phyloP scores from a whole-genome alignment of 768 basidiomycete genomes.

The Podaxis sp. region DNA sequence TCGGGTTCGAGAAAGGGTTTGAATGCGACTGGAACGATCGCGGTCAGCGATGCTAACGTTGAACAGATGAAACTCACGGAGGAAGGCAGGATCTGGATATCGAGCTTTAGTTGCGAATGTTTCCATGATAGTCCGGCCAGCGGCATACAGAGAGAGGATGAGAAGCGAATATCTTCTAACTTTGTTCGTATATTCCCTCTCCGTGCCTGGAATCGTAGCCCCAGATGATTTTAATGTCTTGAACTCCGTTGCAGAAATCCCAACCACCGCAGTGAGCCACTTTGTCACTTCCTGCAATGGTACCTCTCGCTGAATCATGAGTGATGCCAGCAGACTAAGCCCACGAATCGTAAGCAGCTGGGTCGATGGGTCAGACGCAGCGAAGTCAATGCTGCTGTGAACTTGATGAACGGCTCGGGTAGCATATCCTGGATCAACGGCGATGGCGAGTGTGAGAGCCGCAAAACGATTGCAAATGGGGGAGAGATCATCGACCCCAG shows the following conservation, averaged over 20 bases:
- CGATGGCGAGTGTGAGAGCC: conserved; percentile 8
- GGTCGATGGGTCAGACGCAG: conserved; percentile 6
- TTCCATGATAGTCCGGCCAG: conserved; percentile 9
- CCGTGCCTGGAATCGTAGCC: not conserved
- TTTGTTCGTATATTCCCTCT: not conserved
- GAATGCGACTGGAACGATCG: conserved; percentile 2
- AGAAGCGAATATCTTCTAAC: not conserved
- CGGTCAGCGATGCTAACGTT: not conserved
- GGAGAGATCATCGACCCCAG: conserved; percentile 10
- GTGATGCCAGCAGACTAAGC: conserved; percentile 1
- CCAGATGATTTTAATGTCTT: not conserved
- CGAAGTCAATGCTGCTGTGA: conserved; percentile 8
- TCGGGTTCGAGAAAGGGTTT: conserved; percentile 12
- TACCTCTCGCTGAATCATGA: conserved; percentile 2
- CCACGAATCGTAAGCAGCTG: conserved; percentile 10
- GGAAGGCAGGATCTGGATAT: conserved; percentile 9
- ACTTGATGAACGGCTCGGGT: conserved; percentile 6
- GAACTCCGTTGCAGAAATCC: not conserved
- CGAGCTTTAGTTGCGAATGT: conserved; percentile 2
- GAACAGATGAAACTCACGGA: not conserved
- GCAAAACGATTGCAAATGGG: conserved; percentile 14
- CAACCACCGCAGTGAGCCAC: not conserved
- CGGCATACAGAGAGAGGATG: conserved; percentile 9
- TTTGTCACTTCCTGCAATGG: conserved; percentile 2
- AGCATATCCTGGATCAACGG: conserved; percentile 4